A percentile compares a stretch with the other conserved stretches of the same genome.
These are phyloP conservation scores for Tylopilus vinaceipallidus DNA, from an alignment of 768 basidiomycete genomes.

Conservation along the genomic window DNA sequence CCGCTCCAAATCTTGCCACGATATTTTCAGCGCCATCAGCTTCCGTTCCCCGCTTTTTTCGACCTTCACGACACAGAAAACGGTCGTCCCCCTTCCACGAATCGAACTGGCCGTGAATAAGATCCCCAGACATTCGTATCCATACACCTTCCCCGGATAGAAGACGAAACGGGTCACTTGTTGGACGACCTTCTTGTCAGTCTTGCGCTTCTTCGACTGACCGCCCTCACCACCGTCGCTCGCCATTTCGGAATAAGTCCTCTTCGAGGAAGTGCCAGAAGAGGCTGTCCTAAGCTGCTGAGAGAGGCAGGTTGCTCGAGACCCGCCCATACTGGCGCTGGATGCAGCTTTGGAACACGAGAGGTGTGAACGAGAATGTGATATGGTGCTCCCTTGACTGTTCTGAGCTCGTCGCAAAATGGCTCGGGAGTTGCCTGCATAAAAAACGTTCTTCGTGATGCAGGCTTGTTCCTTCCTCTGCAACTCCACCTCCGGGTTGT, in stretches of 20 bases:
- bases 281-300: neutral
- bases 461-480: neutral
- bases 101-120: conserved; percentile 11
- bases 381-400: too few species aligned
- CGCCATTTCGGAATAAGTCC: neutral
- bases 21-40: conserved; percentile 1
- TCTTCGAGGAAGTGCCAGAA: conserved; percentile 2
- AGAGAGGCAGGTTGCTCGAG: neutral
- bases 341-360: neutral
- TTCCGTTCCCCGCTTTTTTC: neutral
- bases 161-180: neutral
- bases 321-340: neutral
- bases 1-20: conserved; percentile 10
- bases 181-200: neutral
- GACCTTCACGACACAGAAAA: conserved; percentile 2
- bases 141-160: conserved; percentile 5
- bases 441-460: neutral
- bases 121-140: neutral
- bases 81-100: conserved; percentile 10
- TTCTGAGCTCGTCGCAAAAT: too few species aligned
- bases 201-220: neutral
- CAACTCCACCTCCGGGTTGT: conserved; percentile 1
- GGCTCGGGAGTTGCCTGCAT: neutral
- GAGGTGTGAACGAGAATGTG: too few species aligned
- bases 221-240: neutral